A percentile compares a stretch with the other conserved stretches of the same genome.
Conservation (phyloP, 768 basidiomycete genomes). For the Fistulinella prunicolor region DNA sequence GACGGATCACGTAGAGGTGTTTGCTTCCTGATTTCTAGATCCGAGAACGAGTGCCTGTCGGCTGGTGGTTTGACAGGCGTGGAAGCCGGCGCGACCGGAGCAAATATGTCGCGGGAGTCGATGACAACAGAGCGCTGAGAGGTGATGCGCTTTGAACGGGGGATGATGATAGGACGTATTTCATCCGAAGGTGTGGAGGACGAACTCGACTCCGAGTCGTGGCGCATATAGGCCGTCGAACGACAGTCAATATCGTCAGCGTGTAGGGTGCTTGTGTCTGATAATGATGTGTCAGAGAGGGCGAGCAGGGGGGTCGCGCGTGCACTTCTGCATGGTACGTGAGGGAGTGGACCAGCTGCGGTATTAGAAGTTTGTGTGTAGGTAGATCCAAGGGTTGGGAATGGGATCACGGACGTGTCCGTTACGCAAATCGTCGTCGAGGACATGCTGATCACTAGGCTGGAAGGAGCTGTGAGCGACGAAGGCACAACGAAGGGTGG, state of each 20-base stretch:
- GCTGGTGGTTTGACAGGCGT: conserved; percentile 26
- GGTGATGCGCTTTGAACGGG: conserved; percentile 38
- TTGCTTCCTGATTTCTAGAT: conserved; percentile 12
- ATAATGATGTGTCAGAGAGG: conserved; percentile 15
- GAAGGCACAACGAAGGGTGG: not conserved
- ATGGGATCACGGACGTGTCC: conserved; percentile 27
- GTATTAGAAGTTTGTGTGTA: conserved; percentile 44
- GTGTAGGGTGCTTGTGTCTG: conserved; percentile 4
- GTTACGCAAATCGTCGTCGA: conserved; percentile 24
- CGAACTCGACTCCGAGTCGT: conserved; percentile 33
- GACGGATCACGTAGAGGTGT: conserved; percentile 26
- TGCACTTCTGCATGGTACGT: conserved; percentile 52
- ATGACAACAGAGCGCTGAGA: conserved; percentile 24
- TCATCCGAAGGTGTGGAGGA: conserved; percentile 39
- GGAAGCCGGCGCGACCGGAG: conserved; percentile 43
- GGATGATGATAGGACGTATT: conserved; percentile 32
- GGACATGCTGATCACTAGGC: conserved; percentile 15
- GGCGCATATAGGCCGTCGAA: conserved; percentile 9
- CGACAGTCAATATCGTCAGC: conserved; percentile 7
- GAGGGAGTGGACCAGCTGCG: conserved; percentile 59
- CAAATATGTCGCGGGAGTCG: conserved; percentile 28
- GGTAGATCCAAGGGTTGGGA: conserved; percentile 21
- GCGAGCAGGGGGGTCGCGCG: conserved; percentile 7
- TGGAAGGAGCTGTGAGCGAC: not conserved
- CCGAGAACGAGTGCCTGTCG: conserved; percentile 11